Conservation (phyloP, 305 asterid genomes). For the Fraxinus greggii region DNA sequence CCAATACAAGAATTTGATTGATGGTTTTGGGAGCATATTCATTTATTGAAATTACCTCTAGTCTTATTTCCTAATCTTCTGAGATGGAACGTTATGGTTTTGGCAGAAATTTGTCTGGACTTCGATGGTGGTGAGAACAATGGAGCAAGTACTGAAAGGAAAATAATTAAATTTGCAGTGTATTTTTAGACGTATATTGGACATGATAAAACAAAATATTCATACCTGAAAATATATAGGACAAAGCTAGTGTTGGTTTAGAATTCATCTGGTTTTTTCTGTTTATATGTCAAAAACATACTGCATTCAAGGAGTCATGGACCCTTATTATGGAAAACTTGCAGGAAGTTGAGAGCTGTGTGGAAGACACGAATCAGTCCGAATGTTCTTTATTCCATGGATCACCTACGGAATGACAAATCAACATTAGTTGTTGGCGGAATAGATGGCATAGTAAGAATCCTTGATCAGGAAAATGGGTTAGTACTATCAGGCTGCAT, state of each 20-base stretch:
- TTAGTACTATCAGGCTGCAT: conserved; percentile 61
- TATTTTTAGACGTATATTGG: not conserved
- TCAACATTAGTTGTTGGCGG: conserved; percentile 85
- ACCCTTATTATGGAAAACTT: conserved; percentile 1
- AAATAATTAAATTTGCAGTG: not conserved
- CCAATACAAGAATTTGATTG: not conserved
- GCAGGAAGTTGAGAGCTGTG: conserved; percentile 50
- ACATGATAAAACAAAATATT: not conserved
- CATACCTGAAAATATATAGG: not conserved
- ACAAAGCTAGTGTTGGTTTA: not conserved
- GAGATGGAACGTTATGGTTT: not conserved
- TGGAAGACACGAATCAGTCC: conserved; percentile 79
- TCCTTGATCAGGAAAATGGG: conserved; percentile 69
- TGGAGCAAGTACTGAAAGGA: not conserved
- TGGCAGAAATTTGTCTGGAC: not conserved
- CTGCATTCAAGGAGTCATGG: not conserved
- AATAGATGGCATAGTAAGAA: conserved; percentile 80
- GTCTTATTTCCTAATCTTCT: not conserved
- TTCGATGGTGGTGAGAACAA: not conserved
- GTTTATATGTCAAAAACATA: not conserved
- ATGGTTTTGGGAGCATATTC: conserved; percentile 4
- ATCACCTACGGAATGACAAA: conserved; percentile 58
- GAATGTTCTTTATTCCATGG: conserved; percentile 65
- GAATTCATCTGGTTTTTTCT: not conserved
- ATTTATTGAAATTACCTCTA: not conserved